Evolutionary conservation across 768 basidiomycete species (phyloP).

Genomic region (Paxillus rubicundulus): DNA sequence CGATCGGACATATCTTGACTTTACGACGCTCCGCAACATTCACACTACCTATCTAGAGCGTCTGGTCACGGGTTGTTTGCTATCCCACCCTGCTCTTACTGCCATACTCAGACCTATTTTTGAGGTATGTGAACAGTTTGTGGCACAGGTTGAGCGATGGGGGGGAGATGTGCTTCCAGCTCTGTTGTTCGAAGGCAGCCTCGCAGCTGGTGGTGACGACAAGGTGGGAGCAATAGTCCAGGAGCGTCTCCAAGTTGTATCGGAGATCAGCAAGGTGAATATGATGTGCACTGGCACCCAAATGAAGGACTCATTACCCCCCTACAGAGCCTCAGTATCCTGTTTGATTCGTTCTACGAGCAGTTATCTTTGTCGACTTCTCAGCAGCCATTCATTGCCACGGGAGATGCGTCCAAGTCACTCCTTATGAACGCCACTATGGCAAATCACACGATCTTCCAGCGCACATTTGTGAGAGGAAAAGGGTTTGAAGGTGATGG

Average conservation of each 20-base stretch:
- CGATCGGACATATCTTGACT: constrained; percentile 57
- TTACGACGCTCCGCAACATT: constrained; percentile 79
- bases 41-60: constrained; percentile 81
- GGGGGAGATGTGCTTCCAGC: constrained; percentile 88
- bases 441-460: constrained; percentile 43
- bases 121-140: constrained; percentile 82
- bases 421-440: constrained; percentile 56
- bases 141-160: constrained; percentile 89
- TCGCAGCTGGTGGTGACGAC: constrained; percentile 50
- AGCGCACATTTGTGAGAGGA: constrained; percentile 52
- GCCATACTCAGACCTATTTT: constrained; percentile 67
- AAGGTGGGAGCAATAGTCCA: constrained; percentile 70
- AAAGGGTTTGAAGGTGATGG: constrained; percentile 57
- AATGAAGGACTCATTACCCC: neutral
- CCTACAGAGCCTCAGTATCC: constrained; percentile 60
- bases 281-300: neutral
- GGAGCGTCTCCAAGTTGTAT: constrained; percentile 64
- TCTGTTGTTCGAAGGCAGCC: constrained; percentile 75
- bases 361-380: constrained; percentile 74
- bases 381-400: constrained; percentile 62
- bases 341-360: constrained; percentile 77
- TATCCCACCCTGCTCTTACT: constrained; percentile 64
- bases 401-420: constrained; percentile 73
- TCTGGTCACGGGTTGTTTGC: constrained; percentile 73
- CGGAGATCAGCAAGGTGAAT: constrained; percentile 73